Evolutionary conservation across 495 filamentous ascomycete species (phyloP), one percentile per base, ranked within the genome.

Genomic region (Penicillium parvum): DNA sequence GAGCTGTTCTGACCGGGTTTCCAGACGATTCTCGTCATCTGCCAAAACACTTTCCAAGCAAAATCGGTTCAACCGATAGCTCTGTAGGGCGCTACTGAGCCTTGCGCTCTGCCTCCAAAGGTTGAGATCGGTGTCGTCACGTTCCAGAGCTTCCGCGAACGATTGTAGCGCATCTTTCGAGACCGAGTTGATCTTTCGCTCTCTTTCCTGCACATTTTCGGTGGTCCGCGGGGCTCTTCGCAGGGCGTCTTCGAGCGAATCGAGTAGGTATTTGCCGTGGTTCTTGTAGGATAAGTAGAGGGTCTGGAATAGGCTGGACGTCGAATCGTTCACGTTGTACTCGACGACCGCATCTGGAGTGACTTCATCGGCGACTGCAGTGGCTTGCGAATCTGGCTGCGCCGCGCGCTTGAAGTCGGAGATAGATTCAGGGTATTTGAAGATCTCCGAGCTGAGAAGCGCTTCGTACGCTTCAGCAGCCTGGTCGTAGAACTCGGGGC

Each of bases 201-300:
- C 58, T 10, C 73, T 57, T 4, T 66, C 60, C 23, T 64, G 28
- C 12, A 75, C 61, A 19, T 65, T 46, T 1, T 76, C 63, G 5
- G 63, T 43, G 0, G 61, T 51, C 22, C 64, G 38, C 2, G 60
- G 43, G 2, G 45, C 37, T 6, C 57, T 47, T 15, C 58, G 50
- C 6, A 71, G 32, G 7, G 49, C 33, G 8, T 67, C 59, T 22
- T 79, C 81, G 14, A 95, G 71, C 37, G 76, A 72, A 52, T 98
- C 92, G 18, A 98, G 71, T 16, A 83, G 64, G 58, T 90, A 97
- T 55, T 95, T 84, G 37, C 89, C 94, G 65, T 90, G 81, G 59
- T 96, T 97, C 57, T 99, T 99, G 71, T 89, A 88, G 3, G 91
- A 82, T 5, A 99, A 76, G 50, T 94, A 96, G 14, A 96, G 75